These are phyloP conservation scores for Globisporangium rhizosaccharum DNA, from an alignment of 352 stramenopile genomes.

Conservation along the genomic window DNA sequence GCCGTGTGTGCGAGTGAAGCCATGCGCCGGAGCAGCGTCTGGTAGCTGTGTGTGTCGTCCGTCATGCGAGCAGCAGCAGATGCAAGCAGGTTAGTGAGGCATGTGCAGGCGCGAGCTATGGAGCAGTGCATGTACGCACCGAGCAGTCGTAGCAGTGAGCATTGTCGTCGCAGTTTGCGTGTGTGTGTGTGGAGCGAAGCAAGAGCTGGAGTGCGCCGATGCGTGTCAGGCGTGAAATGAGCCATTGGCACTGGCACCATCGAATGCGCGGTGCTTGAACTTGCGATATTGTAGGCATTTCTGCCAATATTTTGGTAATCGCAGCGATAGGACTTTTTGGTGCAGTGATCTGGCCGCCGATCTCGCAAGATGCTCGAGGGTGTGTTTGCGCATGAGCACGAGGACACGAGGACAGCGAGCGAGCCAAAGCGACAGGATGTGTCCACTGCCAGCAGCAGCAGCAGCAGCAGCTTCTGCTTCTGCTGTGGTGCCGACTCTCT, in stretches of 20 bases:
- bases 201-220: not conserved
- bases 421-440: too few relatives aligned
- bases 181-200: not conserved
- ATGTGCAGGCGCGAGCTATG: not conserved
- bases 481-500: too few relatives aligned
- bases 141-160: not conserved
- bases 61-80: not conserved
- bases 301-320: not conserved
- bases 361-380: too few relatives aligned
- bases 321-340: not conserved
- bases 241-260: not conserved
- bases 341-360: not conserved
- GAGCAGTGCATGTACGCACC: not conserved
- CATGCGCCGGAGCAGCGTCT: too few relatives aligned
- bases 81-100: not conserved
- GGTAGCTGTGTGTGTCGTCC: conserved; percentile 2
- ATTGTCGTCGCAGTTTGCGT: not conserved
- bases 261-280: not conserved
- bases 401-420: too few relatives aligned
- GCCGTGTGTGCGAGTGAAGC: not conserved
- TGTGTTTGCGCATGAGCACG: too few relatives aligned
- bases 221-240: not conserved
- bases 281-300: too few relatives aligned
- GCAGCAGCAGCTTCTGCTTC: too few relatives aligned
- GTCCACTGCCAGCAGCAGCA: too few relatives aligned